Conservation (phyloP, 768 basidiomycete genomes). For the Trametes punicea region DNA sequence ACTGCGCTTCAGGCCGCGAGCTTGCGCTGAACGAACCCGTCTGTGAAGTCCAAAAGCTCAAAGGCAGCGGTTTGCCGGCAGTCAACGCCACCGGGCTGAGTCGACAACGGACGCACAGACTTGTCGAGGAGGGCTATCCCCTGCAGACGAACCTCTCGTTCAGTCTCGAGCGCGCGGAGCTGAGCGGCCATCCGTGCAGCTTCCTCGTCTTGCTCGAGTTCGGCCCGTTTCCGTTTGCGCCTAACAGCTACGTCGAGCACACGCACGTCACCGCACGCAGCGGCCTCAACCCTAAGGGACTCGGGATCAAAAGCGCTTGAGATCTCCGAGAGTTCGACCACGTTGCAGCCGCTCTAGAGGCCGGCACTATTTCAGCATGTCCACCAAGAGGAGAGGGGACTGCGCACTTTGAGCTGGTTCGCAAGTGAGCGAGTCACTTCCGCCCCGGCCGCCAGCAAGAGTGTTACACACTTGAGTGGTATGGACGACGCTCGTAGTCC, state of each 20-base stretch:
- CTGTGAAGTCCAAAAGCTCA: constrained; percentile 41
- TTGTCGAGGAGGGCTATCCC: constrained; percentile 41
- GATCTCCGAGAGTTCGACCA: constrained; percentile 46
- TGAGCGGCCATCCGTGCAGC: constrained; percentile 32
- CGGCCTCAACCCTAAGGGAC: constrained; percentile 50
- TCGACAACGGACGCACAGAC: constrained; percentile 47
- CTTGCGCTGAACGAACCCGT: constrained; percentile 38
- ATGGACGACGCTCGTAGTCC: constrained; percentile 34
- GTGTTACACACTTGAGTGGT: constrained; percentile 51
- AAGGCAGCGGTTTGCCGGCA: constrained; percentile 28
- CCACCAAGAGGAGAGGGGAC: neutral
- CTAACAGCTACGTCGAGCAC: constrained; percentile 55
- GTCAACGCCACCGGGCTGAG: constrained; percentile 37
- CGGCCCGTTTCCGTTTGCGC: neutral
- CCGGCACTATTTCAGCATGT: neutral
- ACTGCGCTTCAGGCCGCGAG: constrained; percentile 36
- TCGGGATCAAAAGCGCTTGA: constrained; percentile 49
- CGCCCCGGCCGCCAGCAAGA: constrained; percentile 54
- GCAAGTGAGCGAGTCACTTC: constrained; percentile 53
- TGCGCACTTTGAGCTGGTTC: constrained; percentile 43
- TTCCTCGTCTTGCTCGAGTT: constrained; percentile 32
- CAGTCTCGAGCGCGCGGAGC: constrained; percentile 34
- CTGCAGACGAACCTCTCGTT: constrained; percentile 38
- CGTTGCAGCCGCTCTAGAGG: constrained; percentile 49
- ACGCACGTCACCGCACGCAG: constrained; percentile 40